A percentile compares a stretch with the other conserved stretches of the same genome.
These are phyloP conservation scores for Aspergillus spinulosporus DNA, from an alignment of 2,329 filamentous ascomycete genomes.

Conservation along the genomic window DNA sequence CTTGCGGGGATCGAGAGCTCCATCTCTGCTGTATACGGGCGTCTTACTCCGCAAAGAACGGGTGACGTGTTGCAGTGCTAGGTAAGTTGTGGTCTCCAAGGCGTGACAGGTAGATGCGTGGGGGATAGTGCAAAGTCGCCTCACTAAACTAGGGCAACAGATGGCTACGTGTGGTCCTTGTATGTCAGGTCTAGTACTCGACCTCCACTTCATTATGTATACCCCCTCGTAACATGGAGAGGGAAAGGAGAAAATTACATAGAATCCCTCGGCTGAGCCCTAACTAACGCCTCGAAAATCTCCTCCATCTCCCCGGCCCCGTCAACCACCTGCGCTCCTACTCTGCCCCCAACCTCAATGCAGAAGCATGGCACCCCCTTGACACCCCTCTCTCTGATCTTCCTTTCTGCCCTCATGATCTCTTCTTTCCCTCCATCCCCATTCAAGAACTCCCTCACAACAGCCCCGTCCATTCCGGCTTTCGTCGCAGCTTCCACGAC, in stretches of 20 bases:
- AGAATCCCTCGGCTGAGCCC: background rate
- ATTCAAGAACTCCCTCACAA: slow-evolving; percentile 17
- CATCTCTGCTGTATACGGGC: background rate
- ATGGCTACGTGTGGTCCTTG: no score
- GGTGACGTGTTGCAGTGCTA: no score
- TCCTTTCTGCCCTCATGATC: slow-evolving; percentile 2
- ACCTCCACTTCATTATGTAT: no score
- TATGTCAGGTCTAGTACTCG: no score
- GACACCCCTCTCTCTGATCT: slow-evolving; percentile 12
- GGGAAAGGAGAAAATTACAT: no score
- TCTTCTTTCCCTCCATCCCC: slow-evolving; percentile 13
- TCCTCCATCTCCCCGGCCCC: slow-evolving; percentile 22
- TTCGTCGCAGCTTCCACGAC: slow-evolving; percentile 16
- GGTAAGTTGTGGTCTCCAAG: no score
- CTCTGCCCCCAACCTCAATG: slow-evolving; percentile 12
- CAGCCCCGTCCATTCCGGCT: slow-evolving; percentile 13
- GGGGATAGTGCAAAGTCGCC: no score
- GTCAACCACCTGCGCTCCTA: slow-evolving; percentile 7
- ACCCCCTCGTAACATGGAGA: no score
- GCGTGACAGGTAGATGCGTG: no score
- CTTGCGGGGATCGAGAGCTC: background rate
- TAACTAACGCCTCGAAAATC: slow-evolving; percentile 22
- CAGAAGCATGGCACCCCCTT: slow-evolving; percentile 24
- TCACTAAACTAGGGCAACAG: no score
- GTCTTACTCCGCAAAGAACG: background rate